Conservation (phyloP, 768 basidiomycete genomes). For the Lactarius psammicola region DNA sequence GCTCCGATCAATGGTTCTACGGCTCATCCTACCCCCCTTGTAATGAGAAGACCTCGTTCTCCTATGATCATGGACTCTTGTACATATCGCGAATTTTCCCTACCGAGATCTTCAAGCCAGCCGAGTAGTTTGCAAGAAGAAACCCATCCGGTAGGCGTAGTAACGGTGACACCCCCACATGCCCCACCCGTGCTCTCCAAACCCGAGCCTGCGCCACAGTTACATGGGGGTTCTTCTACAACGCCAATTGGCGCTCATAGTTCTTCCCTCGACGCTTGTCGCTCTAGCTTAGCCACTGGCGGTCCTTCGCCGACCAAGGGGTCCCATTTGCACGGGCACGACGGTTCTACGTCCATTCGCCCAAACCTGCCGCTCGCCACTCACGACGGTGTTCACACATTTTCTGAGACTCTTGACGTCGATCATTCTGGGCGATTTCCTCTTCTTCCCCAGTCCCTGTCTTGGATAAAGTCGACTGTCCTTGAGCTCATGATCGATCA, state of each 20-base stretch:
- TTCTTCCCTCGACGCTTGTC: not conserved
- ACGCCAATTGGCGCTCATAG: not conserved
- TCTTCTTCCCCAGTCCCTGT: constrained; percentile 40
- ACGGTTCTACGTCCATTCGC: constrained; percentile 2
- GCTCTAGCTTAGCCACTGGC: not conserved
- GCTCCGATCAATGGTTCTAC: not conserved
- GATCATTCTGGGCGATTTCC: constrained; percentile 17
- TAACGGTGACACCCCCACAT: not conserved
- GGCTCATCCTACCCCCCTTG: not conserved
- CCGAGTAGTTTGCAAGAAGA: not conserved
- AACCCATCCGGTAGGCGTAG: not conserved
- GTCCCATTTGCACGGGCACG: not conserved
- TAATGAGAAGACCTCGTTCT: not conserved
- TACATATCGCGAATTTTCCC: not conserved
- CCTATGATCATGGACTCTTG: not conserved
- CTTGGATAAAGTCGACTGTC: constrained; percentile 53
- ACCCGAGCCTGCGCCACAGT: constrained; percentile 5
- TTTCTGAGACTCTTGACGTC: not conserved
- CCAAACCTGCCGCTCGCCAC: not conserved
- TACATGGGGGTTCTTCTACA: not conserved
- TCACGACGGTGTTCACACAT: not conserved
- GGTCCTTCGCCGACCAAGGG: not conserved
- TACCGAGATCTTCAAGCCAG: not conserved
- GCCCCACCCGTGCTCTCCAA: not conserved
- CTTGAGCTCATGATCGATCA: constrained; percentile 78